Evolutionary conservation across 352 stramenopile genomes (phyloP).

Genomic region (Phytophthora megakarya): DNA sequence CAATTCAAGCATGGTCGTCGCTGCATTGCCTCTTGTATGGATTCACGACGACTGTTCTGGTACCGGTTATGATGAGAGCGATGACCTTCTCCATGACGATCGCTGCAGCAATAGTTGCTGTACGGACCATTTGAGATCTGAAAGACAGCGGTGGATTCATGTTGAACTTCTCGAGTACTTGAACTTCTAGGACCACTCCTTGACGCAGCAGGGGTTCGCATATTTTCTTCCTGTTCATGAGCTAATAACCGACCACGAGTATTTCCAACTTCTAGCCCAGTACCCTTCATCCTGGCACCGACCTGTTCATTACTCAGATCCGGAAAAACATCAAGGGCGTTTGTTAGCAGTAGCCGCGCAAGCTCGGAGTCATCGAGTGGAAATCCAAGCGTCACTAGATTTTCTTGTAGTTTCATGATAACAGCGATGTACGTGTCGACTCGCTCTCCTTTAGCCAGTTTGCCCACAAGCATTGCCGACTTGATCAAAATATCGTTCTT

Average conservation of each 20-base stretch:
- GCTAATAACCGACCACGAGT: not conserved
- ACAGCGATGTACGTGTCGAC: slow-evolving; percentile 9
- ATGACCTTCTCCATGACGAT: too few species aligned
- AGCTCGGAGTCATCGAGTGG: slow-evolving; percentile 5
- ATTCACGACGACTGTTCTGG: not conserved
- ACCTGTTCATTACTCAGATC: slow-evolving; percentile 7
- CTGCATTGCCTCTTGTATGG: not conserved
- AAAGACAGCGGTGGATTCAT: not conserved
- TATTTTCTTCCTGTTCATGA: slow-evolving; percentile 8
- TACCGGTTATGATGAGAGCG: too few species aligned
- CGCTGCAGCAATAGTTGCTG: not conserved
- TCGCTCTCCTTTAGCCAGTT: not conserved
- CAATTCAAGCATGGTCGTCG: not conserved
- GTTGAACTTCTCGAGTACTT: not conserved
- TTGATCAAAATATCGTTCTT: slow-evolving; percentile 19
- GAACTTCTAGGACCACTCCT: not conserved
- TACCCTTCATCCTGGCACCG: slow-evolving; percentile 2
- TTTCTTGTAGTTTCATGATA: slow-evolving; percentile 9
- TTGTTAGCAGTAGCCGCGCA: not conserved
- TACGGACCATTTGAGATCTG: not conserved
- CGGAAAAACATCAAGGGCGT: slow-evolving; percentile 4
- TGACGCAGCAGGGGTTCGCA: not conserved
- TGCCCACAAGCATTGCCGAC: slow-evolving; percentile 5
- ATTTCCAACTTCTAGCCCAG: not conserved
- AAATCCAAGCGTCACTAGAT: slow-evolving; percentile 6